Base-by-base conservation (phyloP, 2,329 filamentous ascomycete genomes). In the Fusarium vanettenii region DNA sequence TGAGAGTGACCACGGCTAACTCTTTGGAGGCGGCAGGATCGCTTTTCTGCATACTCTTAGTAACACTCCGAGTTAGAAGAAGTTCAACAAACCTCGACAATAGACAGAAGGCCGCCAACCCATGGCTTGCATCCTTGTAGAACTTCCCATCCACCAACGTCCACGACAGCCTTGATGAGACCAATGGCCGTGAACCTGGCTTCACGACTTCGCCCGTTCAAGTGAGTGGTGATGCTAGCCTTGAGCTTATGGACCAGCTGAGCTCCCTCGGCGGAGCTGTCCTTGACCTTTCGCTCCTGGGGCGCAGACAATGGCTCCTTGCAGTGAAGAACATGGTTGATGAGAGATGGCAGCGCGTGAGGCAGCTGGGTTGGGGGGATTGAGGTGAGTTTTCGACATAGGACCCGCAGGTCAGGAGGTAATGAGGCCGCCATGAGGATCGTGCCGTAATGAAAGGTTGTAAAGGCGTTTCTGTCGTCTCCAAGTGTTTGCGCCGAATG, bases 131-230 rank as follows among this genome's bases (percentile, higher is more conserved):
- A 90, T 63, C 90, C 91, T 72, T 92, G 91, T 69, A 98, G 87
- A 67, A 93, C 90, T 79, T 97, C 94, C 91, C 93, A 95, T 55
- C 95, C 95, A 27, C 95, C 95, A 45, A 93, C 90, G 78, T 98
- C 95, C 50, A 98, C 86, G 6, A 92, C 87, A 5, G 93, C 90
- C 84, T 98, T 98, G 82, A 95, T 89, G 59, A 98, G 84, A 18
- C 93, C 91, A 50, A 94, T 90, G 8, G 92, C 95, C 20, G 92
- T 89, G 85, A 96, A 97, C 78, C 94, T 90, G 50, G 92, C 94
- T 77, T 95, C 91, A 3, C 90, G 81, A 57, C 86, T 94, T 68
- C 92, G 92, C 66, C 96, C 95, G 80, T 94, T 93, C 37, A 98
- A 85, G 16, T 98, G 87, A 14, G 93, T 92, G 2, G 91, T 92